phyloP scores from a whole-genome alignment of 2,329 filamentous ascomycete species.

The Shiraia bambusicola region DNA sequence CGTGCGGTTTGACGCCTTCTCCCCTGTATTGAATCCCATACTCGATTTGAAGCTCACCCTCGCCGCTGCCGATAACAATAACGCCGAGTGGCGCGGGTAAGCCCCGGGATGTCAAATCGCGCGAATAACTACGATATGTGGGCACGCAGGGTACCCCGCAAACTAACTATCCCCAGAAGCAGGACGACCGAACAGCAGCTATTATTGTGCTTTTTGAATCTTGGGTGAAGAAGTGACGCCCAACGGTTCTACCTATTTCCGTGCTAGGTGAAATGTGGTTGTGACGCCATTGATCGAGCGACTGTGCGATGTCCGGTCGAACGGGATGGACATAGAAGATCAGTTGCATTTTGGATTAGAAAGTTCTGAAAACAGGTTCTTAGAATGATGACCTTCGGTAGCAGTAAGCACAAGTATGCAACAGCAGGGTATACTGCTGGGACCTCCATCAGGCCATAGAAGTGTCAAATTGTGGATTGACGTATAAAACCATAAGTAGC shows the following conservation, averaged over 20 bases:
- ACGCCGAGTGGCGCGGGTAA: no score
- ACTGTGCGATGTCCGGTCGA: conserved; percentile 13
- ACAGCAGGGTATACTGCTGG: conserved; percentile 5
- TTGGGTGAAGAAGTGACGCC: conserved; percentile 6
- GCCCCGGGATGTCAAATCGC: no score
- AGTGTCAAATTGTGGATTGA: conserved; percentile 16
- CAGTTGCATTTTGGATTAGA: background rate
- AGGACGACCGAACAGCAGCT: conserved; percentile 15
- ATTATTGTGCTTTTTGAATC: conserved; percentile 7
- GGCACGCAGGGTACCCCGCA: conserved; percentile 33
- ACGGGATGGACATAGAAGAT: conserved; percentile 8
- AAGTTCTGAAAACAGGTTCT: background rate
- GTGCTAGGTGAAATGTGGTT: conserved; percentile 1
- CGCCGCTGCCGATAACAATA: no score
- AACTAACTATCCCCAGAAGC: conserved; percentile 8
- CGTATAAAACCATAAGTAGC: conserved; percentile 18
- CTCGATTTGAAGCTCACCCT: no score
- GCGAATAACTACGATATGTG: no score
- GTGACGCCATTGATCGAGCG: conserved; percentile 8
- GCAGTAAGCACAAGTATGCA: conserved; percentile 2
- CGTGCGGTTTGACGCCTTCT: no score
- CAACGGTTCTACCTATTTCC: conserved; percentile 10
- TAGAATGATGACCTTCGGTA: conserved; percentile 2
- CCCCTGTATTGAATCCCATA: no score
- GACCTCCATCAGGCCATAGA: conserved; percentile 12